A percentile compares a stretch with the other conserved stretches of the same genome.
phyloP scores from a whole-genome alignment of 1,284 basidiomycete species.

The Malassezia furfur region DNA sequence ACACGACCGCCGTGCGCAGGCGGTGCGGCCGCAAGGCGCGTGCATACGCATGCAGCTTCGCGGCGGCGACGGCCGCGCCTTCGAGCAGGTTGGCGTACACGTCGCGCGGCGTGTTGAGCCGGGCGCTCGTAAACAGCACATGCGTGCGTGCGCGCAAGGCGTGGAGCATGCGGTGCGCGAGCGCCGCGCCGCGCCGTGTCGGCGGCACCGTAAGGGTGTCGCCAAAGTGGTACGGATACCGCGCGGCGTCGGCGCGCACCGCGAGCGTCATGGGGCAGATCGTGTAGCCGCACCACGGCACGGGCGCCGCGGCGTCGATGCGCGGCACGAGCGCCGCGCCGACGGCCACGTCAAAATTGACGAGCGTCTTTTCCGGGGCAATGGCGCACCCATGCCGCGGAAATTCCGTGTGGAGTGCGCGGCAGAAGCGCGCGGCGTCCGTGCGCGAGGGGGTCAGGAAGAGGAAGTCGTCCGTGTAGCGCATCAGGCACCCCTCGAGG shows the following conservation, averaged over 20 bases:
- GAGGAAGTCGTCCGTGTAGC: conserved; percentile 89
- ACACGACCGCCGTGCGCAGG: conserved; percentile 10
- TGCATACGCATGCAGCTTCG: conserved; percentile 75
- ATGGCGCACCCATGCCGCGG: conserved; percentile 81
- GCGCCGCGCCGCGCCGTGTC: conserved; percentile 33
- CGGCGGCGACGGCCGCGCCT: conserved; percentile 70
- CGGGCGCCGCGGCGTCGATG: conserved; percentile 14
- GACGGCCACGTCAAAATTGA: conserved; percentile 71
- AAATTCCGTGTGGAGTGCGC: conserved; percentile 66
- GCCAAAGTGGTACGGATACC: conserved; percentile 28
- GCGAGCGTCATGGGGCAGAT: conserved; percentile 28
- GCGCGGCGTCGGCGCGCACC: conserved; percentile 30
- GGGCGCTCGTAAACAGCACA: conserved; percentile 66
- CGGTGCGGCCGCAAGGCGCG: conserved; percentile 53
- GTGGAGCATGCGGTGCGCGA: conserved; percentile 33
- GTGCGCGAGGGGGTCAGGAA: conserved; percentile 64
- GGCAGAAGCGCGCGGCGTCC: conserved; percentile 64
- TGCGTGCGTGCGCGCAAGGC: conserved; percentile 50
- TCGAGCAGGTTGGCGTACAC: conserved; percentile 76
- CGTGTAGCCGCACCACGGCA: conserved; percentile 44
- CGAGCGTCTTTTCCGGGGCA: conserved; percentile 73
- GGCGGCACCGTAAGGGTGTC: conserved; percentile 47
- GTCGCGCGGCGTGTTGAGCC: conserved; percentile 59
- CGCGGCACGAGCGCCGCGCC: conserved; percentile 52
- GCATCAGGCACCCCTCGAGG: conserved; percentile 49